Percentiles rank a stretch among this genome's conserved stretches.
phyloP scores from a whole-genome alignment of 108 stramenopile genomes.

The Cyclotella choctawhatcheeana region DNA sequence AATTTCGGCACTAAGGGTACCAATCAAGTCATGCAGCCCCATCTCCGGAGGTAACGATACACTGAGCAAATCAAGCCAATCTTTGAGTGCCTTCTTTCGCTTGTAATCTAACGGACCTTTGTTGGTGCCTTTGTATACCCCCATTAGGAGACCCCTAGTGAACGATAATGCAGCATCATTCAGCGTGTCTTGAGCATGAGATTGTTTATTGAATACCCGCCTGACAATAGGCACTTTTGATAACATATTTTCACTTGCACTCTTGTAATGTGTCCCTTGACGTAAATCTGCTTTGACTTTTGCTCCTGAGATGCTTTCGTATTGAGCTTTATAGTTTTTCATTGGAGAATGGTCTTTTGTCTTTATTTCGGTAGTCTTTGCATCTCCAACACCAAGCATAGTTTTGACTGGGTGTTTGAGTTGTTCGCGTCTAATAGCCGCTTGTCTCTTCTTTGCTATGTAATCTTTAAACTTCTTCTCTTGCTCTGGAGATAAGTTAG shows the following conservation, averaged over 20 bases:
- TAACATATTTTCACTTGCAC: constrained; percentile 18
- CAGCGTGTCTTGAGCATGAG: constrained; percentile 31
- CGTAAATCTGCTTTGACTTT: constrained; percentile 31
- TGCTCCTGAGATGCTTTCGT: neutral
- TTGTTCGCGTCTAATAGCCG: constrained; percentile 6
- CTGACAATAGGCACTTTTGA: constrained; percentile 37
- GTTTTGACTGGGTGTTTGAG: constrained; percentile 11
- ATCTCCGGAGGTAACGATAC: constrained; percentile 46
- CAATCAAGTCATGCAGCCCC: constrained; percentile 44
- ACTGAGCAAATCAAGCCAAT: constrained; percentile 44
- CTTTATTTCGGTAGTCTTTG: neutral
- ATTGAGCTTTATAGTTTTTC: constrained; percentile 33
- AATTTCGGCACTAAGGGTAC: constrained; percentile 31
- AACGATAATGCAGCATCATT: constrained; percentile 46
- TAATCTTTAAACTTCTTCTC: constrained; percentile 17
- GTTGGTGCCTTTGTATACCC: constrained; percentile 29
- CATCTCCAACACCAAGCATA: neutral
- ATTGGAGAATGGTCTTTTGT: constrained; percentile 16
- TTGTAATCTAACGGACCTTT: constrained; percentile 30
- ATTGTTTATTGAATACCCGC: constrained; percentile 26
- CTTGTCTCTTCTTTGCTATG: constrained; percentile 13
- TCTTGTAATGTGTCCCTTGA: constrained; percentile 34
- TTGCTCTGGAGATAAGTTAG: constrained; percentile 1
- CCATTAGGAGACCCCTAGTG: constrained; percentile 32
- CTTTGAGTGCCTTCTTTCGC: constrained; percentile 34